Conservation (phyloP, 352 stramenopile species). For the Peronosclerospora sorghi region DNA sequence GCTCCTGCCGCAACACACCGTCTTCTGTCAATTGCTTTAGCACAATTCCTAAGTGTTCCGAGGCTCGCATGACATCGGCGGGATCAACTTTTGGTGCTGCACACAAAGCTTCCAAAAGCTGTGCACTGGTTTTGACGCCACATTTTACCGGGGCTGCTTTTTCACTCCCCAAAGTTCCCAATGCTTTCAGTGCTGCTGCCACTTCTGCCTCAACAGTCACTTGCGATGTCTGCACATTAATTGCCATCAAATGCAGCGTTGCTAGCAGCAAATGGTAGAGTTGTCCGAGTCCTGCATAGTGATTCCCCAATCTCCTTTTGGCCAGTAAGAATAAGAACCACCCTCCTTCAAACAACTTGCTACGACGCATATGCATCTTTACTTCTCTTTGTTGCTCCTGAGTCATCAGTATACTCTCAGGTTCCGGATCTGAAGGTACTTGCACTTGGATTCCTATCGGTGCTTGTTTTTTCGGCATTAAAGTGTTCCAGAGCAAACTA, state of each 20-base stretch:
- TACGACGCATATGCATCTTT: constrained; percentile 4
- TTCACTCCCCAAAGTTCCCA: constrained; percentile 27
- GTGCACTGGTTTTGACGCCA: constrained; percentile 8
- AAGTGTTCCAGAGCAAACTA: constrained; percentile 41
- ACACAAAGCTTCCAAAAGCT: constrained; percentile 40
- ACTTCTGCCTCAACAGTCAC: constrained; percentile 70
- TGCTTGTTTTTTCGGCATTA: constrained; percentile 13
- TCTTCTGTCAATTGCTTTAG: constrained; percentile 27
- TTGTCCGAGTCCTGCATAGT: constrained; percentile 50
- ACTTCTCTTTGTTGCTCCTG: constrained; percentile 9
- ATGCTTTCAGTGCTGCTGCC: constrained; percentile 58
- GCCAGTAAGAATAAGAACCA: constrained; percentile 71
- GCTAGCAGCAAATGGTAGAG: constrained; percentile 73
- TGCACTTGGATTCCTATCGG: neutral
- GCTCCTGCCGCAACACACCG: constrained; percentile 9
- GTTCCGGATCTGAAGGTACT: constrained; percentile 9
- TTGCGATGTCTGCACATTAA: constrained; percentile 16
- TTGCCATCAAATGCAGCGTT: constrained; percentile 57
- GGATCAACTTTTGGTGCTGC: constrained; percentile 35
- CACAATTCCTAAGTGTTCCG: constrained; percentile 28
- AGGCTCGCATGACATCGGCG: constrained; percentile 30
- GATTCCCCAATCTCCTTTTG: constrained; percentile 26
- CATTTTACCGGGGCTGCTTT: constrained; percentile 11
- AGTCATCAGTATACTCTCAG: constrained; percentile 7
- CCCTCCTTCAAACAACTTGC: constrained; percentile 46